phyloP scores from a whole-genome alignment of 805 yeast species.

The Maudiozyma serrabonitensis region DNA sequence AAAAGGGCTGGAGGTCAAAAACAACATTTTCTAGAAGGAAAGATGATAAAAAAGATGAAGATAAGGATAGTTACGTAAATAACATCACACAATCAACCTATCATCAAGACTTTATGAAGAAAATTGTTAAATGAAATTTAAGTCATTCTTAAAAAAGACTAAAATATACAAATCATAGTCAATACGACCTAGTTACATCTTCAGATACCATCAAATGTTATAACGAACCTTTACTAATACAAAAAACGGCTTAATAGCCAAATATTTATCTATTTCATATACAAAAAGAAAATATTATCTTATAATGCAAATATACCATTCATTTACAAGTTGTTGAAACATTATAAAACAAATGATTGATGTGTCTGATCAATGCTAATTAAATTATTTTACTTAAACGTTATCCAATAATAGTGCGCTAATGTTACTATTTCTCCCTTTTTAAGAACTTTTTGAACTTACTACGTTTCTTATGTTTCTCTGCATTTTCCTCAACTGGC shows the following conservation, averaged over 20 bases:
- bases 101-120: constrained; percentile 35
- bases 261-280: neutral
- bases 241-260: neutral
- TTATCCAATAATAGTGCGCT: too few species aligned
- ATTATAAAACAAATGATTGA: neutral
- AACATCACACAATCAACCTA: constrained; percentile 33
- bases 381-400: neutral
- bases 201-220: too few species aligned
- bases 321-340: neutral
- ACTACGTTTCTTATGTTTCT: constrained; percentile 37
- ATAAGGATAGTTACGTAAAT: constrained; percentile 19
- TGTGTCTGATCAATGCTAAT: neutral
- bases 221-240: neutral
- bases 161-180: neutral
- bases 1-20: constrained; percentile 20
- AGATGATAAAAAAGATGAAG: constrained; percentile 15
- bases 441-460: constrained; percentile 40
- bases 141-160: neutral
- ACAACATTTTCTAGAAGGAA: constrained; percentile 20
- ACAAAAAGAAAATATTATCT: neutral
- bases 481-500: constrained; percentile 4
- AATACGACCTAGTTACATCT: neutral
- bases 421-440: neutral
- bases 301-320: neutral
- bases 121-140: constrained; percentile 25